Evolutionary conservation across 768 basidiomycete species (phyloP).

Genomic region (Tricholoma sp.): DNA sequence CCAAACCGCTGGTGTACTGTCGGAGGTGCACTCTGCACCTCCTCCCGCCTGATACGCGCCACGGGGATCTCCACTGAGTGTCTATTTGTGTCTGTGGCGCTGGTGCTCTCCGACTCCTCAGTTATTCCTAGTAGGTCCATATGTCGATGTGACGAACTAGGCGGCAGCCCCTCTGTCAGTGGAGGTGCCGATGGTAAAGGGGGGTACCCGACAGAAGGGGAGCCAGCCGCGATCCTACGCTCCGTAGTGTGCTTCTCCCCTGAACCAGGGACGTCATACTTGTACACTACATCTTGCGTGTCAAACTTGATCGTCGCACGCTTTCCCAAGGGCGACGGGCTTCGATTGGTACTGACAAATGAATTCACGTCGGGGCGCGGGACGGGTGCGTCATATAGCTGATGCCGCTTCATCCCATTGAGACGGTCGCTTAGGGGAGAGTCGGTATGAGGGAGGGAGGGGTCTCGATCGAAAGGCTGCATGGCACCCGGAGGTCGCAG

Average conservation of each 20-base stretch:
- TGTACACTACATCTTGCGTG: slow-evolving; percentile 66
- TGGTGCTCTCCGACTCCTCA: slow-evolving; percentile 10
- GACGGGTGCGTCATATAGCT: slow-evolving; percentile 87
- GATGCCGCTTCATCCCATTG: slow-evolving; percentile 63
- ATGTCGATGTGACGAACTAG: slow-evolving; percentile 9
- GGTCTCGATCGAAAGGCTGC: slow-evolving; percentile 28
- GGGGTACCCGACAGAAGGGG: slow-evolving; percentile 27
- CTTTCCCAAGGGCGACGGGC: slow-evolving; percentile 30
- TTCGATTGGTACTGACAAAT: slow-evolving; percentile 20
- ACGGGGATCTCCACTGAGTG: slow-evolving; percentile 31
- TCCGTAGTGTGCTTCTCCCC: slow-evolving; percentile 40
- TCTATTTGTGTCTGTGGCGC: slow-evolving; percentile 2
- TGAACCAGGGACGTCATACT: slow-evolving; percentile 57
- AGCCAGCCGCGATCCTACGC: slow-evolving; percentile 36
- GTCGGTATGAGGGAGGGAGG: slow-evolving; percentile 11
- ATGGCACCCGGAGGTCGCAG: slow-evolving; percentile 32
- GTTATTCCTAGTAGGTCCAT: slow-evolving; percentile 23
- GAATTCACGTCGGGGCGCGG: slow-evolving; percentile 38
- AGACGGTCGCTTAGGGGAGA: slow-evolving; percentile 21
- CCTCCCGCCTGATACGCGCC: slow-evolving; percentile 22
- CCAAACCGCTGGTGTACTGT: slow-evolving; percentile 32
- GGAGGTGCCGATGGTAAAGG: slow-evolving; percentile 29
- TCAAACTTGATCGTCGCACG: slow-evolving; percentile 75
- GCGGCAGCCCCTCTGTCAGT: slow-evolving; percentile 12
- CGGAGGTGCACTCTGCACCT: slow-evolving; percentile 43